Evolutionary conservation across 345 rosid genomes (phyloP), one percentile per base, ranked within the genome.

Genomic region (Noccaea bulbosa): DNA sequence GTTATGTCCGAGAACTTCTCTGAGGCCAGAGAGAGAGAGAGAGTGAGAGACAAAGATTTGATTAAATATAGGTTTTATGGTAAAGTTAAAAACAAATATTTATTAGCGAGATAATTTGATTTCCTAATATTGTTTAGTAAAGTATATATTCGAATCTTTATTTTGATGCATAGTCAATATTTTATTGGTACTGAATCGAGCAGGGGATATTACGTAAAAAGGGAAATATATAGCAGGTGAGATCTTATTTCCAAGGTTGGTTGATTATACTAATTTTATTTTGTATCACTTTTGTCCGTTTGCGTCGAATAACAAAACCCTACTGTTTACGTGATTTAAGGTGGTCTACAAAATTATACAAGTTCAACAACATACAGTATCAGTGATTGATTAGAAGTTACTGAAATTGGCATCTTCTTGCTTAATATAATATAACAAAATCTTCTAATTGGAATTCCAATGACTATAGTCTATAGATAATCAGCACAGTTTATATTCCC

Each of bases 1-100:
- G 71, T 48, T 49, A 47, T 56, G 30, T 57, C 73, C 78, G 46
- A 67, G 8, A 67, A 59, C n/a, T 50, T 60, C 73, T 74, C 78
- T 67, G 49, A 56, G 73, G 49, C 41, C 57, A 74, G 22, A 33
- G 44, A 39, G 7, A 59, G 65, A 67, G 45, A 59, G 48, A 74
- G 22, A 20, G 22, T 1, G 45, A 59, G 48, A 74, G 45, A 74
- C 32, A 50, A 33, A 57, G 66, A 65, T 74, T 58, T 74, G 71
- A 59, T 40, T 67, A 46, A 38, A 20, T 62, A 44, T 61, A n/a
- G 46, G 32, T 17, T 70, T 48, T 59, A 44, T 70, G 49, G 57
- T 58, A 20, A 39, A 7, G 62, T 56, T 56, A n/a, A 53, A 53
- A 53, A n/a, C 11, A 32, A 12, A 11, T 57, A 4, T 24, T 41